Conservation (phyloP, 192 early-diverging fungal genomes). For the Coemansia sp. region DNA sequence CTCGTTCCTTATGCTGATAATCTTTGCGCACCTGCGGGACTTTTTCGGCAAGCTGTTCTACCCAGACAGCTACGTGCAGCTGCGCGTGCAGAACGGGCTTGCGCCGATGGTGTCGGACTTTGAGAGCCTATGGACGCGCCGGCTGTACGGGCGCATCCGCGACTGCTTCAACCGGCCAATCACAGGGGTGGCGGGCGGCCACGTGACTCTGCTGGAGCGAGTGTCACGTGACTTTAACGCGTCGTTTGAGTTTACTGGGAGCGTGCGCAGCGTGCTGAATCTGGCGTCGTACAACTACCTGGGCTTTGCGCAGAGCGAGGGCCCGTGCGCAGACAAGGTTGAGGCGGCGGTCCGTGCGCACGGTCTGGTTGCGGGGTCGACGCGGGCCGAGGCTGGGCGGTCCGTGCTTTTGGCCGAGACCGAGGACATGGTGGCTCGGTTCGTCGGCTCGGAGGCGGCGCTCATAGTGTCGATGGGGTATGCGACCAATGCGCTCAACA, state of each 20-base stretch:
- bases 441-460: slow-evolving; percentile 82
- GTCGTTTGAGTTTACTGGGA: slow-evolving; percentile 82
- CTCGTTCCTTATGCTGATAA: slow-evolving; percentile 87
- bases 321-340: slow-evolving; percentile 93
- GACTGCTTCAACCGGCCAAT: slow-evolving; percentile 95
- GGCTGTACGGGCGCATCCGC: slow-evolving; percentile 81
- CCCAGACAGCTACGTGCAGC: slow-evolving; percentile 67
- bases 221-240: slow-evolving; percentile 80
- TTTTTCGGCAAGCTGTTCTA: slow-evolving; percentile 83
- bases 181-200: slow-evolving; percentile 86
- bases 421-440: slow-evolving; percentile 84
- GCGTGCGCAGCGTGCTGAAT: slow-evolving; percentile 77
- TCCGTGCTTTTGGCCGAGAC: slow-evolving; percentile 68
- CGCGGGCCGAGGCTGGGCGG: slow-evolving; percentile 72
- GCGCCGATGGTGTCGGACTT: slow-evolving; percentile 94
- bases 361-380: slow-evolving; percentile 67
- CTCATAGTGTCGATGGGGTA: slow-evolving; percentile 95
- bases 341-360: slow-evolving; percentile 68
- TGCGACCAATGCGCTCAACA: slow-evolving; percentile 92
- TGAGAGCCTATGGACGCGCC: slow-evolving; percentile 93
- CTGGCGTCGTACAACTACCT: slow-evolving; percentile 97
- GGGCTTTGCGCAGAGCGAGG: slow-evolving; percentile 90
- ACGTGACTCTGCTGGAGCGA: slow-evolving; percentile 82
- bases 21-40: slow-evolving; percentile 90
- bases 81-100: slow-evolving; percentile 75